Conservation (phyloP, 257 asterid genomes). For the Linaria vulgaris region DNA sequence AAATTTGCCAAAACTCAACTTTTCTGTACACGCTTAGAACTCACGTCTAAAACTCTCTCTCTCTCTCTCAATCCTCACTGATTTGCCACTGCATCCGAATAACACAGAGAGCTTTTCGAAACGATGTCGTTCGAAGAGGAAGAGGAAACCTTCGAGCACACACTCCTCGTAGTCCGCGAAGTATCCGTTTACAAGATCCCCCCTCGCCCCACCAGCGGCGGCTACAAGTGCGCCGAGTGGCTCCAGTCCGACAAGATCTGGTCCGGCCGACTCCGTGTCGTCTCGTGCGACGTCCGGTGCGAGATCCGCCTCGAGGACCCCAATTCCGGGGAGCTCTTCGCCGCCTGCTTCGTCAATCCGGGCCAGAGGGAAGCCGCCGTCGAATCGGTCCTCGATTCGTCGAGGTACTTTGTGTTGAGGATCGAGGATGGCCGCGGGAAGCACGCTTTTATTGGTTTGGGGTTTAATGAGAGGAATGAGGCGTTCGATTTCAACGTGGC, state of each 20-base stretch:
- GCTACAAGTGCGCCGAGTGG: conserved; percentile 99
- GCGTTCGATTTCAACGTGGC: conserved; percentile 96
- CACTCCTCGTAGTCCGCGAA: conserved; percentile 90
- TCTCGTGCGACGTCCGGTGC: conserved; percentile 71
- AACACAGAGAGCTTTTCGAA: neutral
- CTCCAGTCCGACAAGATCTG: conserved; percentile 98
- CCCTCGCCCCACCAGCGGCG: conserved; percentile 92
- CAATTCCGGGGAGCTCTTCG: conserved; percentile 85
- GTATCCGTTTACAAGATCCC: conserved; percentile 95
- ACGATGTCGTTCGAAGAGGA: conserved; percentile 81
- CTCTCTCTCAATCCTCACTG: neutral
- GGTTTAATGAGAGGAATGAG: conserved; percentile 92
- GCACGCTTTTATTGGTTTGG: conserved; percentile 87
- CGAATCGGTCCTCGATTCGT: conserved; percentile 86
- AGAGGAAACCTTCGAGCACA: conserved; percentile 89
- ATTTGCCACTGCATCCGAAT: neutral
- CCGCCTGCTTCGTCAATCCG: conserved; percentile 84
- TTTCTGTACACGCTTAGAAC: conserved; percentile 27
- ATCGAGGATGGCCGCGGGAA: conserved; percentile 93
- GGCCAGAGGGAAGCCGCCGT: conserved; percentile 91
- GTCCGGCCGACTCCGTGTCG: conserved; percentile 90
- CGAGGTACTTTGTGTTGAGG: conserved; percentile 87
- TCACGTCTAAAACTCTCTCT: conserved; percentile 31
- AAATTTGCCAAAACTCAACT: conserved; percentile 4
- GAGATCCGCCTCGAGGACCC: conserved; percentile 98